phyloP scores from a whole-genome alignment of 768 basidiomycete genomes.

The Tricholoma flavovirens region DNA sequence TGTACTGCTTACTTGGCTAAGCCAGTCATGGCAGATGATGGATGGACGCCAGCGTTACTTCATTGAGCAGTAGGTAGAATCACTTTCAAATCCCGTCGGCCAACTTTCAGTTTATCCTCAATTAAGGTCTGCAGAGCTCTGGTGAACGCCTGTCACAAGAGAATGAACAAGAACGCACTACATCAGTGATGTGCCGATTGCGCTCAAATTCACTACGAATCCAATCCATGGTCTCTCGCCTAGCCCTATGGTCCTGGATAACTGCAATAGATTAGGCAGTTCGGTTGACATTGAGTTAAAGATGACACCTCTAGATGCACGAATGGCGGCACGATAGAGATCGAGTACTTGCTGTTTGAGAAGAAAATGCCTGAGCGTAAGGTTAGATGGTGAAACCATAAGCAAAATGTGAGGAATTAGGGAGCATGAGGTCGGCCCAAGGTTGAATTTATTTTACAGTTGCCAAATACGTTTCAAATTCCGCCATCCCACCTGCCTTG shows the following conservation, averaged over 20 bases:
- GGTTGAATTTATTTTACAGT: conserved; percentile 4
- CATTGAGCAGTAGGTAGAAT: conserved; percentile 31
- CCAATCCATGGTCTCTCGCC: conserved; percentile 66
- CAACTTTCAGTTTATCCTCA: conserved; percentile 52
- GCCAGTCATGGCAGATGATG: background rate
- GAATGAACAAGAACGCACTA: conserved; percentile 33
- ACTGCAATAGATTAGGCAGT: conserved; percentile 29
- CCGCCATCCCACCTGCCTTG: conserved; percentile 20
- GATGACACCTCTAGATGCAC: conserved; percentile 57
- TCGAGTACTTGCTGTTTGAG: conserved; percentile 54
- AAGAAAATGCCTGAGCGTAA: conserved; percentile 72
- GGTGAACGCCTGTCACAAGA: background rate
- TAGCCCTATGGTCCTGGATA: conserved; percentile 54
- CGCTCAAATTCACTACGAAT: conserved; percentile 69
- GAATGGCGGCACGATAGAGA: conserved; percentile 64
- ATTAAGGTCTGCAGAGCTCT: conserved; percentile 41
- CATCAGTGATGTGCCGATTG: conserved; percentile 50
- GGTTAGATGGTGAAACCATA: conserved; percentile 14
- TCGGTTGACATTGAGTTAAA: conserved; percentile 4
- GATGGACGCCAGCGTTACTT: background rate
- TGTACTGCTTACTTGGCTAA: background rate
- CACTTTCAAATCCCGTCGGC: conserved; percentile 55
- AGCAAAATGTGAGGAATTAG: background rate
- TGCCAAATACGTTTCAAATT: conserved; percentile 35
- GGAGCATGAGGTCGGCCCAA: too few species aligned